Base-by-base conservation (phyloP, 257 asterid species). In the Eucommia ulmoides region DNA sequence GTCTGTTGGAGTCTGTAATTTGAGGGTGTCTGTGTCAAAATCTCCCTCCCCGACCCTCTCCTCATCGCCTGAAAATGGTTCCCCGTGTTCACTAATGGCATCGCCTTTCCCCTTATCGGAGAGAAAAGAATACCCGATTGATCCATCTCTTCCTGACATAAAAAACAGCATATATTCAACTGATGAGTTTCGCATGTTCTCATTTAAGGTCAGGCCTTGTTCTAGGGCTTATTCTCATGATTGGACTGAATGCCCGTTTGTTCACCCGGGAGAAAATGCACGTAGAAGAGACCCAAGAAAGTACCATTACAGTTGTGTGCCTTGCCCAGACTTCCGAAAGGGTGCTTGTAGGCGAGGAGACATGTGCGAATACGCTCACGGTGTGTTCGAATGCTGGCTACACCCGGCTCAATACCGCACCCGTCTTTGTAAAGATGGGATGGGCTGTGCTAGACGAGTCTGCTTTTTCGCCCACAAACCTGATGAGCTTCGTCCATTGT, bases 241-340 rank as follows among this genome's bases (percentile, higher is more conserved):
- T 56, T 89, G 98, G 98, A 85, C 98, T 0, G 96, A 85, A 70
- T 89, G 98, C 45, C 98, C 96, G 9, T 89, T 89, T 51, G 96
- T 81, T 49, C 96, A 89, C 65, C 98, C 94, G 3, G 98, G 98
- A 11, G 98, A 89, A 59, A 89, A 85, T 52, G 98, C 98, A 3
- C 88, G 98, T 11, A 63, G 98, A 49, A 74, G 98, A 59, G 98
- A 89, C 64, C 98, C 96, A 1, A 69, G 96, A 50, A 89, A 89
- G 68, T 85, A 48, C 60, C 98, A 82, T 53, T 89, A 89, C 44
- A 89, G 98, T 71, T 89, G 98, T 56, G 96, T 89, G 21, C 96
- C 98, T 16, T 89, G 98, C 53, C 94, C 94, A n/a, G 96, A 89
- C 45, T 89, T 89, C 54, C 86, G 96, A 0, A 89, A 83, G 65